Evolutionary conservation across 2,329 filamentous ascomycete species (phyloP), one percentile per base, ranked within the genome.

Genomic region (Colletotrichum agaves): DNA sequence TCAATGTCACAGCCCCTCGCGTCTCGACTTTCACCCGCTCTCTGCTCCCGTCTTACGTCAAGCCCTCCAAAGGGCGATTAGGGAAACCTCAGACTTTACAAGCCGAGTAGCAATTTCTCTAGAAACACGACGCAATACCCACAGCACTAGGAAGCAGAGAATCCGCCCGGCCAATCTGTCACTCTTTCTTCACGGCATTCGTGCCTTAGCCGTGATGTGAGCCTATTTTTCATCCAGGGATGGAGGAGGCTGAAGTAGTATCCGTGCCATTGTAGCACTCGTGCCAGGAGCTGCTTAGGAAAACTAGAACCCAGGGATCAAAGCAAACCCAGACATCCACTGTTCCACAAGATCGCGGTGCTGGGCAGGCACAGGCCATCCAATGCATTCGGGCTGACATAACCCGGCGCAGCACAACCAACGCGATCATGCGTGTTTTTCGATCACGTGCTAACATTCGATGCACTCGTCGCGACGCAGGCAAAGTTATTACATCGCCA

Each of bases 211-310:
- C 13, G 31, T 27, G 37, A 39, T 49, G 31, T 33, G 58, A 61
- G 58, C 46, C 33, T 37, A 33, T 27, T 43, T 53, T 27, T 21
- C 27, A 7, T 61, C 35, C 63, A 63, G 52, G 44, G 63, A 55
- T 58, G 27, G 17, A 27, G 39, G 52, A 52, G 50, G 58, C 62
- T 64, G 47, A 21, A 19, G 37, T 31, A 31, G 52, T 49, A 66
- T 61, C 63, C 63, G 63, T 67, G 63, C 63, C 61, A 62, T 31
- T 49, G 49, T 23, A 50, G 63, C 43, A 57, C 58, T 47, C n/a
- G 55, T 33, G 44, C 63, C 49, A 23, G 50, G 58, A 56, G 39
- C 33, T 33, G 61, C 31, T 39, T 39, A 6, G n/a, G n/a, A n/a
- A n/a, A n/a, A n/a, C n/a, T n/a, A n/a, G 43, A 41, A 31, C 23